A percentile compares a stretch with the other conserved stretches of the same genome.
Conservation (phyloP, 2,329 filamentous ascomycete genomes). For the Ophiosphaerella narmari region DNA sequence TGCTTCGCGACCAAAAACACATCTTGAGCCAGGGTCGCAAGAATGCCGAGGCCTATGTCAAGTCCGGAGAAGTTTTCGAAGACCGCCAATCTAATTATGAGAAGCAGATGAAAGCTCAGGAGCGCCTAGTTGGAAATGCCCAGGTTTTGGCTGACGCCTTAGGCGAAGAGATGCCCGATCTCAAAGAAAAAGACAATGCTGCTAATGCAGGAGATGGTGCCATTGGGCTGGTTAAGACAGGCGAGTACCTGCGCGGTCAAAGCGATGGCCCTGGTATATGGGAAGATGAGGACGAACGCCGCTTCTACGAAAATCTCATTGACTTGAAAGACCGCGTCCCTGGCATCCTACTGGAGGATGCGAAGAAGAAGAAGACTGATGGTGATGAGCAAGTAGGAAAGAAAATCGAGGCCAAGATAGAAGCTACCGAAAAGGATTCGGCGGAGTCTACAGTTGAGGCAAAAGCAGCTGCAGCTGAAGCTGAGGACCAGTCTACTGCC, state of each 20-base stretch:
- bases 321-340: slow-evolving; percentile 96
- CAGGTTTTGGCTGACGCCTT: slow-evolving; percentile 89
- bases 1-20: slow-evolving; percentile 89
- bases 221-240: slow-evolving; percentile 91
- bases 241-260: slow-evolving; percentile 88
- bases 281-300: slow-evolving; percentile 97
- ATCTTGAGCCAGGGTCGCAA: slow-evolving; percentile 85
- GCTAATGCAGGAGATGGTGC: slow-evolving; percentile 70
- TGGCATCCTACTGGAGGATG: slow-evolving; percentile 88
- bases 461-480: slow-evolving; percentile 59
- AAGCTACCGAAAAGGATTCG: slow-evolving; percentile 43
- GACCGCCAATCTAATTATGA: slow-evolving; percentile 96
- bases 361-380: slow-evolving; percentile 90
- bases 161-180: slow-evolving; percentile 88
- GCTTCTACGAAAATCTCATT: slow-evolving; percentile 96
- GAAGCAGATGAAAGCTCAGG: slow-evolving; percentile 88
- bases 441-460: slow-evolving; percentile 50
- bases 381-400: slow-evolving; percentile 81
- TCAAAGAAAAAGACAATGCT: slow-evolving; percentile 79
- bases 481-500: slow-evolving; percentile 85
- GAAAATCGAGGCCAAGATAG: slow-evolving; percentile 60
- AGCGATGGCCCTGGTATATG: slow-evolving; percentile 92
- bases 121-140: slow-evolving; percentile 86
- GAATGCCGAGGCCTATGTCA: slow-evolving; percentile 97
- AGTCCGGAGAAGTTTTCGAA: slow-evolving; percentile 97